These are phyloP conservation scores for Phytophthora nicotianae DNA, from an alignment of 352 stramenopile species.

Conservation along the genomic window DNA sequence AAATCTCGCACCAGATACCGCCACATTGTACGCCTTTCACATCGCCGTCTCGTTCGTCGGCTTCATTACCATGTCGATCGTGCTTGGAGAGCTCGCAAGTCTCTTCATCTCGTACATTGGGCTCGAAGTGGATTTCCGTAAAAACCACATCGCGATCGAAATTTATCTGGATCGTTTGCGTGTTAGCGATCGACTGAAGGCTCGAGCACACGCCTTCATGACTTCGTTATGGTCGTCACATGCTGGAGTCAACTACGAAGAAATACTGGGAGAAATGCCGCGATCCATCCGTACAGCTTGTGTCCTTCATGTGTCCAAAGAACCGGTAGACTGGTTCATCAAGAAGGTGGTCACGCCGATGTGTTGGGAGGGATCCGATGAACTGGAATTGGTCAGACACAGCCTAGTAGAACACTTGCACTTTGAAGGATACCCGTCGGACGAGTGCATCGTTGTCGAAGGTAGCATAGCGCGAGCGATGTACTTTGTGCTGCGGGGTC, in stretches of 20 bases:
- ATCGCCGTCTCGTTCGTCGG: constrained; percentile 51
- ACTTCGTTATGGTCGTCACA: constrained; percentile 65
- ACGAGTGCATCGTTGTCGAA: constrained; percentile 63
- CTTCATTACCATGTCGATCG: constrained; percentile 59
- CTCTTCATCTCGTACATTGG: constrained; percentile 67
- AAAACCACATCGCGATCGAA: constrained; percentile 59
- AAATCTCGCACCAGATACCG: constrained; percentile 23
- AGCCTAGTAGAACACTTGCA: constrained; percentile 45
- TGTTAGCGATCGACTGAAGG: constrained; percentile 39
- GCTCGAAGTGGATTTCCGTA: constrained; percentile 65
- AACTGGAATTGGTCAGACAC: constrained; percentile 14
- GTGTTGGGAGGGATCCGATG: constrained; percentile 20
- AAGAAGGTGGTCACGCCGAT: constrained; percentile 42
- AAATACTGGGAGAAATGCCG: constrained; percentile 53
- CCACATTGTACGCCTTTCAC: constrained; percentile 45
- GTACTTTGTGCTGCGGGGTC: constrained; percentile 72
- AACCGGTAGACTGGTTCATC: constrained; percentile 45
- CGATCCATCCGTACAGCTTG: constrained; percentile 54
- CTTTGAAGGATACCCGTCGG: constrained; percentile 65
- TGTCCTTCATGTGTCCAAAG: constrained; percentile 42
- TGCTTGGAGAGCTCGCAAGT: constrained; percentile 56
- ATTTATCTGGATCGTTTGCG: constrained; percentile 45
- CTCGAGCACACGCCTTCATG: constrained; percentile 47
- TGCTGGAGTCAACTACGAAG: constrained; percentile 58
- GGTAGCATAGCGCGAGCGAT: constrained; percentile 61